A percentile compares a stretch with the other conserved stretches of the same genome.
Conservation (phyloP, 768 basidiomycete genomes). For the Pholiota molesta region DNA sequence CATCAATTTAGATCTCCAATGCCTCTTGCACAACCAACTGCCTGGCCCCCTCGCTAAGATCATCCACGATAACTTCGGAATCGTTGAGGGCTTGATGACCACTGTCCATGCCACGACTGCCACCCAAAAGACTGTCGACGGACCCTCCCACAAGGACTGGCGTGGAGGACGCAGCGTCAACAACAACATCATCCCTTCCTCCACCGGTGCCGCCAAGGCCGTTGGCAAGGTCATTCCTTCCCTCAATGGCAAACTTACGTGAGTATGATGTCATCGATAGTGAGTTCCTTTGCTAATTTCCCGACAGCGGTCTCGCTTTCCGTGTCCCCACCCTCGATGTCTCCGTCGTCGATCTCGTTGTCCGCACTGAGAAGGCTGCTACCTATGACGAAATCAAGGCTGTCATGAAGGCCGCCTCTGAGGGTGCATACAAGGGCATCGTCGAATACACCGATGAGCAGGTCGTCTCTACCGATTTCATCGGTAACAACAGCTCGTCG, state of each 20-base stretch:
- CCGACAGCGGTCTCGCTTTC: conserved; percentile 85
- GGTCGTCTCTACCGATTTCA: conserved; percentile 93
- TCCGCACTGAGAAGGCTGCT: conserved; percentile 84
- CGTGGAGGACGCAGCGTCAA: conserved; percentile 94
- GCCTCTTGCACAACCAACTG: conserved; percentile 99
- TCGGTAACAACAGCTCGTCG: conserved; percentile 76
- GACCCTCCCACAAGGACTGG: conserved; percentile 96
- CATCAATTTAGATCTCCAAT: conserved; percentile 77
- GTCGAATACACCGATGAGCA: conserved; percentile 91
- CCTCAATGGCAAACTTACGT: conserved; percentile 98
- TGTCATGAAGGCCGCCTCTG: conserved; percentile 77
- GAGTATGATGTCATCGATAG: conserved; percentile 30
- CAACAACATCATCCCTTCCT: conserved; percentile 99
- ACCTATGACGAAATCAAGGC: conserved; percentile 91
- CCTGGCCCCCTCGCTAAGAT: conserved; percentile 98
- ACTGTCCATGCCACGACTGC: conserved; percentile 97
- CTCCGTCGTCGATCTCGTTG: conserved; percentile 97
- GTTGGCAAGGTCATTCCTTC: conserved; percentile 97
- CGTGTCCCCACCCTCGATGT: conserved; percentile 96
- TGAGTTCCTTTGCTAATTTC: conserved; percentile 6
- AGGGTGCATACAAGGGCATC: conserved; percentile 71
- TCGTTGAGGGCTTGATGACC: conserved; percentile 97
- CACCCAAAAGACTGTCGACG: conserved; percentile 94
- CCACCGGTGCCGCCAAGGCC: conserved; percentile 98
- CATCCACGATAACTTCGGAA: conserved; percentile 95